Percentiles rank a stretch among this genome's conserved stretches.
phyloP scores from a whole-genome alignment of 2,329 filamentous ascomycete species.

The Fusarium floridanum region DNA sequence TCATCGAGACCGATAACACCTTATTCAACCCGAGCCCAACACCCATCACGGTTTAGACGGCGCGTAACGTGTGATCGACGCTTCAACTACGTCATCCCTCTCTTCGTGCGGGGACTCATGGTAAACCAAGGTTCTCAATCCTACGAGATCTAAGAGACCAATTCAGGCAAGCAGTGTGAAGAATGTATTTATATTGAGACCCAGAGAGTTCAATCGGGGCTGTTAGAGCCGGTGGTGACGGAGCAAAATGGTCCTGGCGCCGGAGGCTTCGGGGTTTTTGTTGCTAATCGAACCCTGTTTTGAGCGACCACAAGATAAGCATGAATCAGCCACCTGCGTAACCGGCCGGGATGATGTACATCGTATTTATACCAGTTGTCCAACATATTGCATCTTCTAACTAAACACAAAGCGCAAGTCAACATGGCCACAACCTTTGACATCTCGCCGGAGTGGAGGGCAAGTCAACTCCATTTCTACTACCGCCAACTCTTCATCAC shows the following conservation, averaged over 20 bases:
- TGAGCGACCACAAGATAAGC: background rate
- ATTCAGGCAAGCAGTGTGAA: background rate
- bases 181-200: background rate
- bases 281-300: background rate
- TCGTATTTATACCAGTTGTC: background rate
- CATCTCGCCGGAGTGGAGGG: constrained; percentile 4
- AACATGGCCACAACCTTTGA: background rate
- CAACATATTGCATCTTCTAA: background rate
- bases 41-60: background rate
- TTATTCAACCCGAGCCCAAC: background rate
- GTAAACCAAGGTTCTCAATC: too few species aligned
- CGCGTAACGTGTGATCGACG: background rate
- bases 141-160: background rate
- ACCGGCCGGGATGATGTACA: background rate
- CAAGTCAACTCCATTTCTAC: background rate
- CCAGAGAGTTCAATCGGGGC: background rate
- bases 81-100: background rate
- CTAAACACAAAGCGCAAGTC: background rate
- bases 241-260: background rate
- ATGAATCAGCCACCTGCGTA: background rate
- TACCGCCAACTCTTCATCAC: background rate
- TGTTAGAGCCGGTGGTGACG: background rate
- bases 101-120: background rate
- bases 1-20: background rate
- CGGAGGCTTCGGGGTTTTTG: background rate